A percentile compares a stretch with the other conserved stretches of the same genome.
These are phyloP conservation scores for Oemleria cerasiformis DNA, from an alignment of 306 rosid species.

Conservation along the genomic window DNA sequence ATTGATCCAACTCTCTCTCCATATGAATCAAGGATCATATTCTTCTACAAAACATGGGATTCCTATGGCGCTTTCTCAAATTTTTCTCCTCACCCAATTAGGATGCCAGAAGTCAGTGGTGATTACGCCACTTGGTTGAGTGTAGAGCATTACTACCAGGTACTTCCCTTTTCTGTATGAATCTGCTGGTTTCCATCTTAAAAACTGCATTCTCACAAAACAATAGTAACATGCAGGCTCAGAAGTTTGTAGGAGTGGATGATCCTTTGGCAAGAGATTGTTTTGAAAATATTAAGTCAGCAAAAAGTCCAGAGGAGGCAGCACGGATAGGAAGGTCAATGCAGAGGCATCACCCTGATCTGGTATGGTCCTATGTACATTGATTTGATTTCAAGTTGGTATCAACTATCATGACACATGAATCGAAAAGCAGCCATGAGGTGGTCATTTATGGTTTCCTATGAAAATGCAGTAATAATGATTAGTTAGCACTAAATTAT, in stretches of 20 bases:
- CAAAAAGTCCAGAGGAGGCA: conserved; percentile 89
- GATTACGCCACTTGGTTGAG: conserved; percentile 64
- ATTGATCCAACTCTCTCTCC: conserved; percentile 77
- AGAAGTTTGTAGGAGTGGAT: conserved; percentile 65
- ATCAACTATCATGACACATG: neutral
- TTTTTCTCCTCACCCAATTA: conserved; percentile 87
- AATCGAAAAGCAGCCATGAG: neutral
- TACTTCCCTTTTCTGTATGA: conserved; percentile 30
- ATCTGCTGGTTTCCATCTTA: conserved; percentile 15
- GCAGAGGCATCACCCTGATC: conserved; percentile 66
- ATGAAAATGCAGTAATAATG: neutral
- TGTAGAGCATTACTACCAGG: conserved; percentile 97
- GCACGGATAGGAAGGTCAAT: conserved; percentile 74
- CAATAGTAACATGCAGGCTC: conserved; percentile 47
- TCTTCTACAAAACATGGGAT: conserved; percentile 92
- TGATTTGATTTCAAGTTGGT: conserved; percentile 6
- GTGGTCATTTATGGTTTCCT: neutral
- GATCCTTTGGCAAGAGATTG: conserved; percentile 58
- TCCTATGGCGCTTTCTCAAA: conserved; percentile 83
- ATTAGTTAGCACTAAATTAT: neutral
- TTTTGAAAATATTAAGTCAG: conserved; percentile 67
- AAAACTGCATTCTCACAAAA: conserved; percentile 8
- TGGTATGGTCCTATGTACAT: conserved; percentile 42
- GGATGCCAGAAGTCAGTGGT: conserved; percentile 63
- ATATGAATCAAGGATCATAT: conserved; percentile 70